Evolutionary conservation across 306 rosid species (phyloP).

Genomic region (Lathyrus sativus): DNA sequence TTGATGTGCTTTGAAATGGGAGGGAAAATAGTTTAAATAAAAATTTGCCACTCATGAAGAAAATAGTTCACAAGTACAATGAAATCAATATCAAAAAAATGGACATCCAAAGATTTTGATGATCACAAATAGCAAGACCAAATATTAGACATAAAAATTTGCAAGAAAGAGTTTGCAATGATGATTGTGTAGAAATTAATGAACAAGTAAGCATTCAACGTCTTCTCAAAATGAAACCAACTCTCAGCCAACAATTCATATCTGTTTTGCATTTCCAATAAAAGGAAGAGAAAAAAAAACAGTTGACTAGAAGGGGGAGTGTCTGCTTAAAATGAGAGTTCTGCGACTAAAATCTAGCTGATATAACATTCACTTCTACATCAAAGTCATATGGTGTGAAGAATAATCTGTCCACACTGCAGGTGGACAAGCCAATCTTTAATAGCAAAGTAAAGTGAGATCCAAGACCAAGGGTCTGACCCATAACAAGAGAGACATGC

Average conservation of each 20-base stretch:
- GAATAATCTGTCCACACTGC: slow-evolving; percentile 11
- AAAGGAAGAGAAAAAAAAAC: background rate
- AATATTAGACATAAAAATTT: slow-evolving; percentile 3
- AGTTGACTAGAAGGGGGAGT: background rate
- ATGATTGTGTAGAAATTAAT: background rate
- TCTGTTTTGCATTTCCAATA: slow-evolving; percentile 18
- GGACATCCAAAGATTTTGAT: slow-evolving; percentile 10
- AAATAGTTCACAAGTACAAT: background rate
- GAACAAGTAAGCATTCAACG: slow-evolving; percentile 11
- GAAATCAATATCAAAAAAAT: slow-evolving; percentile 15
- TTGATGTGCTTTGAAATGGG: slow-evolving; percentile 7
- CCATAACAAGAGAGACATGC: background rate
- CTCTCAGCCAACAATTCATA: slow-evolving; percentile 5
- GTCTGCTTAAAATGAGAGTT: background rate
- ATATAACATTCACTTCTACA: slow-evolving; percentile 27
- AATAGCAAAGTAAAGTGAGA: slow-evolving; percentile 13
- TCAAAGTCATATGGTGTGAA: background rate
- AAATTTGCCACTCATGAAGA: slow-evolving; percentile 11
- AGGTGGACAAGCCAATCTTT: slow-evolving; percentile 16
- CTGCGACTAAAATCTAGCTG: background rate
- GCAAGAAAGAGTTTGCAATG: slow-evolving; percentile 5
- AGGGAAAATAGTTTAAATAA: slow-evolving; percentile 6
- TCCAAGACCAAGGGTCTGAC: background rate
- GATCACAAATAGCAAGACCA: background rate
- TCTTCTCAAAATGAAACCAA: slow-evolving; percentile 20